Percentiles rank a stretch among this genome's conserved stretches.
These are phyloP conservation scores for Rhynchosporium secalis DNA, from an alignment of 2,329 filamentous ascomycete genomes.

Conservation along the genomic window DNA sequence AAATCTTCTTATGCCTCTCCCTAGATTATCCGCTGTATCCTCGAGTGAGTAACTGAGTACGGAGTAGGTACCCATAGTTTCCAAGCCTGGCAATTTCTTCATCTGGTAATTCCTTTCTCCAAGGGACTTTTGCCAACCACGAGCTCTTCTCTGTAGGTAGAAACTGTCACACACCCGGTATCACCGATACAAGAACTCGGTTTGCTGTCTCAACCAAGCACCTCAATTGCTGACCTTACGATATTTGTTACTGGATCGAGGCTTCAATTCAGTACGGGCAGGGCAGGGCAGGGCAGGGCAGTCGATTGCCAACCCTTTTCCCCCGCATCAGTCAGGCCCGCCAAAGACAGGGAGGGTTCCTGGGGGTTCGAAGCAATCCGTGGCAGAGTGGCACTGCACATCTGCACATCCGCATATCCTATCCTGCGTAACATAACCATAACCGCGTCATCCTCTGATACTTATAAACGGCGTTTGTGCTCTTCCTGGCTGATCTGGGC, in stretches of 20 bases:
- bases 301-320: constrained; percentile 23
- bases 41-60: neutral
- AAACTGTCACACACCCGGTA: neutral
- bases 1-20: constrained; percentile 7
- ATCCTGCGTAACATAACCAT: neutral
- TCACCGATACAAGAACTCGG: neutral
- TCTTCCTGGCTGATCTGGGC: constrained; percentile 14
- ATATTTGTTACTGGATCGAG: constrained; percentile 25
- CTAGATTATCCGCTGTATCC: constrained; percentile 1
- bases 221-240: constrained; percentile 16
- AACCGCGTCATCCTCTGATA: constrained; percentile 18
- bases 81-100: constrained; percentile 15
- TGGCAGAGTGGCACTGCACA: neutral
- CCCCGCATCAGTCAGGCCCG: constrained; percentile 19
- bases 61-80: neutral
- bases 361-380: neutral
- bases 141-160: neutral
- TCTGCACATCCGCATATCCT: neutral
- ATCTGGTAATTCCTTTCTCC: constrained; percentile 17
- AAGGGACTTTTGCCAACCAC: neutral
- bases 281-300: neutral
- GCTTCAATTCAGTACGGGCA: neutral
- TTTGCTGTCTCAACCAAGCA: constrained; percentile 11
- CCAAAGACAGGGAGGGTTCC: constrained; percentile 14
- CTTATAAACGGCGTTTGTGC: constrained; percentile 12